Percentiles rank a stretch among this genome's conserved stretches.
Evolutionary conservation across 2,329 filamentous ascomycete species (phyloP).

Genomic region (Tothia fuscella): DNA sequence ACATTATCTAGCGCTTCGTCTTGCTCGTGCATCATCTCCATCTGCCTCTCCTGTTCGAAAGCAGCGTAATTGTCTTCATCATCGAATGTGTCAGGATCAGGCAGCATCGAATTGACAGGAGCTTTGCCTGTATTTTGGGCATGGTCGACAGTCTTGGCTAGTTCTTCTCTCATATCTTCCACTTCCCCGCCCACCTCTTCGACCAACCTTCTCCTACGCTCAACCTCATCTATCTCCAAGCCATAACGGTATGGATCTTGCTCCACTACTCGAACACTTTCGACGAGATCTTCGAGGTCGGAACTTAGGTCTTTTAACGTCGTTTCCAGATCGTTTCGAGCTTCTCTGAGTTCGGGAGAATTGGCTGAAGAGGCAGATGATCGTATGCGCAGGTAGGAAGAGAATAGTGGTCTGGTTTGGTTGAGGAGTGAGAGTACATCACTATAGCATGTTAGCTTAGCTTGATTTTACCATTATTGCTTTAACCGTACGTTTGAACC

Average conservation of each 20-base stretch:
- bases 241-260: slow-evolving; percentile 79
- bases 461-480: not conserved
- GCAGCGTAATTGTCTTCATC: slow-evolving; percentile 53
- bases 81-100: slow-evolving; percentile 47
- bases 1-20: slow-evolving; percentile 88
- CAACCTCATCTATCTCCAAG: slow-evolving; percentile 69
- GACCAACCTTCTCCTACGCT: slow-evolving; percentile 67
- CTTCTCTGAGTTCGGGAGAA: slow-evolving; percentile 58
- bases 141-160: slow-evolving; percentile 47
- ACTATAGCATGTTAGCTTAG: slow-evolving; percentile 36
- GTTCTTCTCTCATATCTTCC: slow-evolving; percentile 76
- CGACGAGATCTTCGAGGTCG: slow-evolving; percentile 79
- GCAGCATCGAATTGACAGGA: slow-evolving; percentile 36
- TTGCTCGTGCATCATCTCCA: slow-evolving; percentile 88
- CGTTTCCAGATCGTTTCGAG: slow-evolving; percentile 63
- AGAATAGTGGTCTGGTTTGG: slow-evolving; percentile 73
- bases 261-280: slow-evolving; percentile 78
- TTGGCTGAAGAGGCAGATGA: slow-evolving; percentile 60
- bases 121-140: slow-evolving; percentile 25
- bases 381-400: slow-evolving; percentile 90
- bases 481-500: slow-evolving; percentile 31
- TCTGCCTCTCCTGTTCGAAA: slow-evolving; percentile 84
- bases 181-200: slow-evolving; percentile 83
- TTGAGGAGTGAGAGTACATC: slow-evolving; percentile 79
- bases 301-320: slow-evolving; percentile 63